Evolutionary conservation across 2,329 filamentous ascomycete genomes (phyloP).

Genomic region (Aspergillus melleus): DNA sequence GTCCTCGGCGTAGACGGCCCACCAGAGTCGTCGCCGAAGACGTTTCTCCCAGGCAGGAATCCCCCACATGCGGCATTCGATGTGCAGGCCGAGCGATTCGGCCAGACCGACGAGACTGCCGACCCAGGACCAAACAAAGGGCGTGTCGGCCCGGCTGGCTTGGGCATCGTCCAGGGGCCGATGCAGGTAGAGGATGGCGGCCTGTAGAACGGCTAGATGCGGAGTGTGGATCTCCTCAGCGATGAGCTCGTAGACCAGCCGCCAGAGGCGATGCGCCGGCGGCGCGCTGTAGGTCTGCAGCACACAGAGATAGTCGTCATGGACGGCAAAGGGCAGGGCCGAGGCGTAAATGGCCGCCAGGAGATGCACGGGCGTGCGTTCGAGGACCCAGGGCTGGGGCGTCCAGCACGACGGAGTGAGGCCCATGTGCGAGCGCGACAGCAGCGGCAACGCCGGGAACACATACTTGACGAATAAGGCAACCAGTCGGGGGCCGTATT

Average conservation of each 20-base stretch:
- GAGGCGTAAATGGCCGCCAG: conserved; percentile 36
- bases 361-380: conserved; percentile 27
- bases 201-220: conserved; percentile 32
- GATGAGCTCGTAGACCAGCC: conserved; percentile 32
- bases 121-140: conserved; percentile 40
- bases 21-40: conserved; percentile 41
- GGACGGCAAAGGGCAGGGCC: conserved; percentile 32
- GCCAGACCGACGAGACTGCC: conserved; percentile 37
- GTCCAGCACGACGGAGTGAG: conserved; percentile 19
- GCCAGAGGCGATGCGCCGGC: conserved; percentile 29
- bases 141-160: conserved; percentile 30
- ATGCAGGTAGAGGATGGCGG: conserved; percentile 35
- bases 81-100: conserved; percentile 35
- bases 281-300: conserved; percentile 28
- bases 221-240: conserved; percentile 34
- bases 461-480: conserved; percentile 31
- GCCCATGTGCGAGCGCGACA: conserved; percentile 32
- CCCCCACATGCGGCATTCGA: conserved; percentile 40
- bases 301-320: conserved; percentile 32
- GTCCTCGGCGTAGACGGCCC: conserved; percentile 42
- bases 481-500: conserved; percentile 26
- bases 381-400: conserved; percentile 20
- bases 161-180: conserved; percentile 22
- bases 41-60: conserved; percentile 41
- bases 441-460: conserved; percentile 31